Conservation (phyloP, 2,329 filamentous ascomycete genomes). For the Gliomastix tumulicola region DNA sequence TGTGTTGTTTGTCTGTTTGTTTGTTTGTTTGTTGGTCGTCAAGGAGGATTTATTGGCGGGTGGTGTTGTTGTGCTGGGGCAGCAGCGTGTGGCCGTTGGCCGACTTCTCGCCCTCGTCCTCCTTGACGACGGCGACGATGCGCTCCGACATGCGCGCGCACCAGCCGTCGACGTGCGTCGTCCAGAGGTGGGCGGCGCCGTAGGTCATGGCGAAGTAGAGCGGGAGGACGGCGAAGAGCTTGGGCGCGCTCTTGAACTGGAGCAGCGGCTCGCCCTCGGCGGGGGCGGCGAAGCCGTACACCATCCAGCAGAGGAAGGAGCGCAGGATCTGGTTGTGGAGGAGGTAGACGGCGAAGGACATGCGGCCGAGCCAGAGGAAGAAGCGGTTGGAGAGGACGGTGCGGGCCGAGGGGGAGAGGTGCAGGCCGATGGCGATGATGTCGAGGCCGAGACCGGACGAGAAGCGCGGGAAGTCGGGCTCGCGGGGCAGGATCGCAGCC, state of each 20-base stretch:
- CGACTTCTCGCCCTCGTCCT: constrained; percentile 1
- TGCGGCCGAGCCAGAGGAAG: constrained; percentile 55
- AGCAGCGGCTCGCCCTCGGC: constrained; percentile 24
- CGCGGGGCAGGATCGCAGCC: constrained; percentile 32
- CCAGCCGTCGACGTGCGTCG: constrained; percentile 44
- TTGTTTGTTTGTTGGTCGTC: too few relatives aligned
- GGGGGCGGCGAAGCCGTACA: constrained; percentile 38
- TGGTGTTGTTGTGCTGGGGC: constrained; percentile 1
- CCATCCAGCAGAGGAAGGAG: constrained; percentile 52
- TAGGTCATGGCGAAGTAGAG: constrained; percentile 42
- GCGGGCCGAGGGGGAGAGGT: constrained; percentile 44
- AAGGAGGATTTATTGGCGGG: too few relatives aligned
- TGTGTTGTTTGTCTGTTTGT: too few relatives aligned
- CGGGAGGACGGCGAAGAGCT: constrained; percentile 24
- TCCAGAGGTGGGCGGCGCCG: constrained; percentile 40
- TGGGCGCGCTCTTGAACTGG: constrained; percentile 24
- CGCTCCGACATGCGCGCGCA: constrained; percentile 20
- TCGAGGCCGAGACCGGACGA: constrained; percentile 27
- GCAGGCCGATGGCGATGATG: constrained; percentile 41
- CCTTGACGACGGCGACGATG: constrained; percentile 3
- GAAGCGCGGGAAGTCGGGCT: constrained; percentile 36
- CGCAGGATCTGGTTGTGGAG: constrained; percentile 56
- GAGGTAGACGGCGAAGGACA: constrained; percentile 59
- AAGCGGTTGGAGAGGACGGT: constrained; percentile 44
- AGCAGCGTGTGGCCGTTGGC: background rate